These are phyloP conservation scores for Anisodus acutangulus DNA, from an alignment of 257 asterid species.

Conservation along the genomic window DNA sequence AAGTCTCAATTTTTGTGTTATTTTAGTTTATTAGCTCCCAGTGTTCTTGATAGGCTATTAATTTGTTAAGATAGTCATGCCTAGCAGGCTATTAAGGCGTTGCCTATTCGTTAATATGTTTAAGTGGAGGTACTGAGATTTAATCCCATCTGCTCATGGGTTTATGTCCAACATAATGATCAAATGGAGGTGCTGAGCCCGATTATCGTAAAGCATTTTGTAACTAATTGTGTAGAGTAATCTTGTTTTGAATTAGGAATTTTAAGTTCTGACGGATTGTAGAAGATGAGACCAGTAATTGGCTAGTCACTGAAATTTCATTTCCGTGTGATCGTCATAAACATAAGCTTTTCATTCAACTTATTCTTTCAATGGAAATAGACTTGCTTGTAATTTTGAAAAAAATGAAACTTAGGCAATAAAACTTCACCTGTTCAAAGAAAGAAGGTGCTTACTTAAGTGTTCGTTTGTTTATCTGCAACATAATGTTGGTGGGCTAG, in stretches of 20 bases:
- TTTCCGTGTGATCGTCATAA: not conserved
- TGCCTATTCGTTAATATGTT: not conserved
- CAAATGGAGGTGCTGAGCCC: not conserved
- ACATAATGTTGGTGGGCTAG: not conserved
- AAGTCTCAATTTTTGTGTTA: not conserved
- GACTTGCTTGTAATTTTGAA: not conserved
- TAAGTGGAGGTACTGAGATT: not conserved
- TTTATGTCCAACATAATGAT: not conserved
- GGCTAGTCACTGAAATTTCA: not conserved
- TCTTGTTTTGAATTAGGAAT: not conserved
- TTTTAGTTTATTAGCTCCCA: no score
- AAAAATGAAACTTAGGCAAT: not conserved
- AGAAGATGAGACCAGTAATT: not conserved
- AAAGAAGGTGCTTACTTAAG: no score
- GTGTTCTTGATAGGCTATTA: not conserved
- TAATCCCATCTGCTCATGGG: not conserved
- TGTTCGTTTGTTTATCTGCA: not conserved
- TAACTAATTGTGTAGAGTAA: not conserved
- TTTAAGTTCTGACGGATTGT: not conserved
- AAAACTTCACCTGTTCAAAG: no score
- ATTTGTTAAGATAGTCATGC: not conserved
- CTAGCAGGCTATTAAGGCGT: not conserved
- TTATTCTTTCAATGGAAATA: not conserved
- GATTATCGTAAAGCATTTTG: not conserved
- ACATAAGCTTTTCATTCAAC: not conserved